These are phyloP conservation scores for Malbranchea cinnamomea DNA, from an alignment of 2,329 filamentous ascomycete genomes.

Conservation along the genomic window DNA sequence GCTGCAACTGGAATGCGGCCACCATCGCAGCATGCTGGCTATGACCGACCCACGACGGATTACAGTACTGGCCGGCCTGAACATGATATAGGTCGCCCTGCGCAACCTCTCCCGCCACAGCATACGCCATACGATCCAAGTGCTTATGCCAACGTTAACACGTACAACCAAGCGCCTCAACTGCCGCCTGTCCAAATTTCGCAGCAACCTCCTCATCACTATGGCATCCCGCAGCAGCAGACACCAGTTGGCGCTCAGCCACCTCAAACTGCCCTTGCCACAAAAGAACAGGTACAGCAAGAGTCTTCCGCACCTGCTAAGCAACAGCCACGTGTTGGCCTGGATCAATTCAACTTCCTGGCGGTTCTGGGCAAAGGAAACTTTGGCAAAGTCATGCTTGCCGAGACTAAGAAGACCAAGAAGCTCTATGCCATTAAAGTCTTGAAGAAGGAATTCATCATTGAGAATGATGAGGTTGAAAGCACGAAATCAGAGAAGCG, in stretches of 20 bases:
- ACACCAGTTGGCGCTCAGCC: conserved; percentile 12
- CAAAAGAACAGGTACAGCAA: conserved; percentile 25
- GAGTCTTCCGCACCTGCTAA: conserved; percentile 14
- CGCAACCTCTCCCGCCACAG: conserved; percentile 29
- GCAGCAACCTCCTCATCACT: conserved; percentile 7
- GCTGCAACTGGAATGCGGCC: conserved; percentile 33
- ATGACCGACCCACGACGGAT: conserved; percentile 32
- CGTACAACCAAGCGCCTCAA: conserved; percentile 9
- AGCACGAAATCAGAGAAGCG: conserved; percentile 95
- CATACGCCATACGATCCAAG: conserved; percentile 32
- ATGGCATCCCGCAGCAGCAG: conserved; percentile 8
- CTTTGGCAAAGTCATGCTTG: conserved; percentile 99
- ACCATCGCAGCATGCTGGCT: conserved; percentile 25
- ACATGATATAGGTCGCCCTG: conserved; percentile 18
- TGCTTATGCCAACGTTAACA: conserved; percentile 24
- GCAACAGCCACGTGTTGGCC: conserved; percentile 55
- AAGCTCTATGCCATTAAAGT: conserved; percentile 97
- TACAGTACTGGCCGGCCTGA: conserved; percentile 18
- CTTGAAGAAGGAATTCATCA: conserved; percentile 98
- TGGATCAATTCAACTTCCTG: conserved; percentile 98
- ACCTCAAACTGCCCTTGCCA: conserved; percentile 31
- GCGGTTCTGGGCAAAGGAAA: conserved; percentile 97
- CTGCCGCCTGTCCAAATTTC: conserved; percentile 10
- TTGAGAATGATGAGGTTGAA: conserved; percentile 97
- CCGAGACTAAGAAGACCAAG: conserved; percentile 84